Evolutionary conservation across 495 filamentous ascomycete species (phyloP).

Genomic region (Cercophora newfieldiana): DNA sequence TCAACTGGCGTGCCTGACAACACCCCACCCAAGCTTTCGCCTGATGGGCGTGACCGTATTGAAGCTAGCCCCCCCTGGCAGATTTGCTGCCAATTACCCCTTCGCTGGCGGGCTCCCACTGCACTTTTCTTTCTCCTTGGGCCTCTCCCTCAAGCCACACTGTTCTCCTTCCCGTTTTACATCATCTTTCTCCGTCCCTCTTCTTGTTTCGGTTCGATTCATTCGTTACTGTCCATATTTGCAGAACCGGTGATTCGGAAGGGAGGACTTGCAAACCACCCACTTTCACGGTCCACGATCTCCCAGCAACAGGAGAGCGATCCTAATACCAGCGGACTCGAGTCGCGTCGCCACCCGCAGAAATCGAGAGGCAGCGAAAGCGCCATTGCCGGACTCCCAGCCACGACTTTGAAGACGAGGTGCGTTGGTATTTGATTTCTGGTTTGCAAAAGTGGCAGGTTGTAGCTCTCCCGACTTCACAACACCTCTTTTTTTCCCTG

Average conservation of each 20-base stretch:
- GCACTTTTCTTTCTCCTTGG: constrained; percentile 25
- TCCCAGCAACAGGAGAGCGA: not conserved
- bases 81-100: constrained; percentile 34
- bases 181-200: constrained; percentile 27
- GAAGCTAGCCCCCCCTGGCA: constrained; percentile 18
- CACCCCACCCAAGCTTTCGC: constrained; percentile 16
- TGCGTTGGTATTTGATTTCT: constrained; percentile 17
- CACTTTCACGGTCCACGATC: constrained; percentile 8
- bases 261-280: constrained; percentile 15
- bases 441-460: not conserved
- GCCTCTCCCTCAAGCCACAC: constrained; percentile 32
- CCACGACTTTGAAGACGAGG: constrained; percentile 18
- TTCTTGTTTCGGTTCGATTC: constrained; percentile 33
- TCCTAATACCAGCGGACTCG: constrained; percentile 2
- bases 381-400: constrained; percentile 1
- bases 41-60: constrained; percentile 29
- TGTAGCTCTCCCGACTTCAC: not conserved
- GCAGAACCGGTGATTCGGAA: constrained; percentile 12
- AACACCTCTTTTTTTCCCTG: not conserved
- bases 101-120: constrained; percentile 28
- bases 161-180: constrained; percentile 31
- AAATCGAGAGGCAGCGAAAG: constrained; percentile 16
- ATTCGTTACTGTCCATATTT: constrained; percentile 38
- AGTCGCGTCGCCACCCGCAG: constrained; percentile 10
- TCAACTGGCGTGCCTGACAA: constrained; percentile 17